Conservation (phyloP, 1,284 basidiomycete genomes). For the Sutorius eximius region DNA sequence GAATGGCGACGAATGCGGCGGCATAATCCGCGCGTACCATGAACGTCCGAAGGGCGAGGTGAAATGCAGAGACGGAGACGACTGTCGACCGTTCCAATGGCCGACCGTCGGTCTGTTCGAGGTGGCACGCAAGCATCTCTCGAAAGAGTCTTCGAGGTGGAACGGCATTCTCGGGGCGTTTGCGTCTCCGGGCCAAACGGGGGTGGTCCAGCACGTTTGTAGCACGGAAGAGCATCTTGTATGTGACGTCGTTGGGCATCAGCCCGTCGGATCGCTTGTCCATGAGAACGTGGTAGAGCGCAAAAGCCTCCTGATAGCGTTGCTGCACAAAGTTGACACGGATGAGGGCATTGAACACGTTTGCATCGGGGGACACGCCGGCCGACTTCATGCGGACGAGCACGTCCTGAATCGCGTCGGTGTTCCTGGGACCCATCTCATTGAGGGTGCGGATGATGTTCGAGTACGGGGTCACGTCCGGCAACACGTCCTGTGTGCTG, state of each 20-base stretch:
- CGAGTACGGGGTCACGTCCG: constrained; percentile 36
- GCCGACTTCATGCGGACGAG: constrained; percentile 42
- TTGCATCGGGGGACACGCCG: constrained; percentile 39
- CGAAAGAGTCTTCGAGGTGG: constrained; percentile 46
- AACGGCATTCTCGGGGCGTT: constrained; percentile 27
- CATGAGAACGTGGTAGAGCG: constrained; percentile 43
- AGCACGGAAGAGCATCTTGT: constrained; percentile 45
- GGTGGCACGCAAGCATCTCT: constrained; percentile 44
- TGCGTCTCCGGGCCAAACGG: constrained; percentile 22
- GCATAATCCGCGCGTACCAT: constrained; percentile 45
- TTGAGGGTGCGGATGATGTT: constrained; percentile 41
- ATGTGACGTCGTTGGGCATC: constrained; percentile 47
- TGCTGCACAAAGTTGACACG: constrained; percentile 36
- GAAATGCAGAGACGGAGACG: constrained; percentile 38
- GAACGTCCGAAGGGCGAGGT: constrained; percentile 45
- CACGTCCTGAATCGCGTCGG: constrained; percentile 36
- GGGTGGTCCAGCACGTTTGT: constrained; percentile 29
- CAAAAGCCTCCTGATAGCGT: constrained; percentile 40
- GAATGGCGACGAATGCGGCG: constrained; percentile 43
- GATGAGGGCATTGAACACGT: constrained; percentile 50
- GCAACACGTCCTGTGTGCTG: constrained; percentile 12
- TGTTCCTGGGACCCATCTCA: constrained; percentile 31
- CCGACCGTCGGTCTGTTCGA: constrained; percentile 23
- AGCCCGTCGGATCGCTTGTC: constrained; percentile 26
- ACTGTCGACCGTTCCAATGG: constrained; percentile 26